These are phyloP conservation scores for Phlebiopsis flavidoalba DNA, from an alignment of 768 basidiomycete species.

Conservation along the genomic window DNA sequence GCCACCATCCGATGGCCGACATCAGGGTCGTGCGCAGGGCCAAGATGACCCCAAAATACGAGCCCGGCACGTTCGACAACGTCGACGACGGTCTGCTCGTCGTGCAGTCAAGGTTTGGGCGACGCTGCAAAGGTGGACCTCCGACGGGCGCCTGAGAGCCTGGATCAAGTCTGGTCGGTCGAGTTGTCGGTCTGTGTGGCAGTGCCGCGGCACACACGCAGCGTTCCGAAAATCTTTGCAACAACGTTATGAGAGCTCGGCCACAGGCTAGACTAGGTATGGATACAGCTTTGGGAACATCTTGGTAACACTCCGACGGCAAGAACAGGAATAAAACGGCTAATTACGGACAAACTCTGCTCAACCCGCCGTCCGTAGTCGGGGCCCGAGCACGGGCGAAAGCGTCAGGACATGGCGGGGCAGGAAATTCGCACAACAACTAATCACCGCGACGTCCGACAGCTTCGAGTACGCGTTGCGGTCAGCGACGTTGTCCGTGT, in stretches of 20 bases:
- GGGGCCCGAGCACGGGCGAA: conserved; percentile 19
- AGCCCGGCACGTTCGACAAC: neutral
- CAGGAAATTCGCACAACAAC: conserved; percentile 25
- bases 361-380: conserved; percentile 13
- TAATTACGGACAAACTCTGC: neutral
- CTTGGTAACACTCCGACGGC: neutral
- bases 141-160: neutral
- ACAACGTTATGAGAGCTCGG: neutral
- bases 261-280: conserved; percentile 1
- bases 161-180: neutral
- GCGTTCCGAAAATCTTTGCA: neutral
- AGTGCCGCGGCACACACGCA: neutral
- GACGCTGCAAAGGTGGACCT: neutral
- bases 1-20: neutral
- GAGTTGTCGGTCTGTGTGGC: neutral
- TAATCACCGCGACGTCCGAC: conserved; percentile 24
- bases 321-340: neutral
- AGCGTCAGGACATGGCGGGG: conserved; percentile 21
- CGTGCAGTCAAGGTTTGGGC: neutral
- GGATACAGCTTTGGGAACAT: neutral
- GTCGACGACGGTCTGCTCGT: neutral
- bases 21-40: neutral
- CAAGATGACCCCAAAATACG: neutral
- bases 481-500: conserved; percentile 27
- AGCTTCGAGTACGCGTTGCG: conserved; percentile 17